A percentile compares a stretch with the other conserved stretches of the same genome.
Evolutionary conservation across 768 basidiomycete genomes (phyloP).

Genomic region (Lactarius vividus): DNA sequence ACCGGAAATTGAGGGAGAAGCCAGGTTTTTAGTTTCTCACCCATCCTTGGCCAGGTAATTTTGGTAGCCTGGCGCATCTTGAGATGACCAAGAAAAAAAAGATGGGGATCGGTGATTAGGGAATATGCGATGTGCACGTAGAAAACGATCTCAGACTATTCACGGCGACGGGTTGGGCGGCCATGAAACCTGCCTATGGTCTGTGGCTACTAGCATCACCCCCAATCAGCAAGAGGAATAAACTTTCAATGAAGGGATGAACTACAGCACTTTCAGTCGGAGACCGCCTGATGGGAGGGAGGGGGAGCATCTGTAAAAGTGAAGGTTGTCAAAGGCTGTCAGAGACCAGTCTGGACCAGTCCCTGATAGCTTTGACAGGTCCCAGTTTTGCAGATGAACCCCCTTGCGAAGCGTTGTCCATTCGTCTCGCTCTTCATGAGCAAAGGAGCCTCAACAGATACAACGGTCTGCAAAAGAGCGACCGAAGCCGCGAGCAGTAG

Average conservation of each 20-base stretch:
- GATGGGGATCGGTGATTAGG: neutral
- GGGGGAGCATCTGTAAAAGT: too few species aligned
- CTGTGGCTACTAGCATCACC: neutral
- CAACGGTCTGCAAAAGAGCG: neutral
- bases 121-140: neutral
- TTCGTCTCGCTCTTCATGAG: conserved; percentile 1
- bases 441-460: neutral
- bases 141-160: neutral
- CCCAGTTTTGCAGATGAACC: too few species aligned
- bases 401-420: conserved; percentile 10
- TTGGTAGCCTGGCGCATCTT: neutral
- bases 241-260: neutral
- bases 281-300: neutral
- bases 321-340: too few species aligned
- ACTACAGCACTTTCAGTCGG: neutral
- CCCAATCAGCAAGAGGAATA: neutral
- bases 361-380: too few species aligned
- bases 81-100: neutral
- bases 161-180: too few species aligned
- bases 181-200: too few species aligned
- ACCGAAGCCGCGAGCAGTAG: neutral
- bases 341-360: too few species aligned
- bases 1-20: too few species aligned
- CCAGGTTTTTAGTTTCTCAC: too few species aligned
- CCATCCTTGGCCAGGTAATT: too few species aligned